These are phyloP conservation scores for Panus rudis DNA, from an alignment of 768 basidiomycete species.

Conservation along the genomic window DNA sequence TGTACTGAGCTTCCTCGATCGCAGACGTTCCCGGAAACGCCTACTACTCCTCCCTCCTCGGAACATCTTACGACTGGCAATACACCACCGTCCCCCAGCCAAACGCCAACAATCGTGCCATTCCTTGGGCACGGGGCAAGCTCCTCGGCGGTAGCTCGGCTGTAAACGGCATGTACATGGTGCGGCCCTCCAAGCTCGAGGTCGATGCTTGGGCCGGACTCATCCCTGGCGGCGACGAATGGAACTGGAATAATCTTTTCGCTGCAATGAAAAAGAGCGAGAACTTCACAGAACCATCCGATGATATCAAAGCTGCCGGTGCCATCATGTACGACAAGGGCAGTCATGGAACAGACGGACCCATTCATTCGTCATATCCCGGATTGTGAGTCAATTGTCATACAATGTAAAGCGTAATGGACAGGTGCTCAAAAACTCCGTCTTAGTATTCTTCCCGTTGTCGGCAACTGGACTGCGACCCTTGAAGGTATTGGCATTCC, in stretches of 20 bases:
- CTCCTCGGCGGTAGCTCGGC: constrained; percentile 65
- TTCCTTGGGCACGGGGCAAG: constrained; percentile 59
- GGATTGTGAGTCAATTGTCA: constrained; percentile 37
- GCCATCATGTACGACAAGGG: constrained; percentile 38
- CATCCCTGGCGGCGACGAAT: constrained; percentile 31
- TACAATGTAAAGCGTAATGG: background rate
- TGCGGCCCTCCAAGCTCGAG: constrained; percentile 44
- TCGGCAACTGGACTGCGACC: constrained; percentile 51
- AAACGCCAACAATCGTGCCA: constrained; percentile 32
- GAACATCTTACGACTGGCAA: constrained; percentile 46
- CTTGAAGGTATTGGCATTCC: constrained; percentile 39
- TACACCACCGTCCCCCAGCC: constrained; percentile 44
- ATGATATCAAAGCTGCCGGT: constrained; percentile 30
- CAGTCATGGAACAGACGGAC: constrained; percentile 47
- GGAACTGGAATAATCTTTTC: constrained; percentile 43
- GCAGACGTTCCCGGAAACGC: constrained; percentile 44
- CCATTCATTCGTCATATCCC: constrained; percentile 42
- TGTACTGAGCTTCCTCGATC: too few species aligned
- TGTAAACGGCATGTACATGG: constrained; percentile 63
- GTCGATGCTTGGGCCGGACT: constrained; percentile 40
- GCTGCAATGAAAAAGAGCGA: constrained; percentile 44
- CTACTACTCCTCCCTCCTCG: constrained; percentile 44
- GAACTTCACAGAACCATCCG: constrained; percentile 45
- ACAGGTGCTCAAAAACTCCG: background rate
- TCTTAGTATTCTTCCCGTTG: constrained; percentile 39